Percentiles rank a stretch among this genome's conserved stretches.
phyloP scores from a whole-genome alignment of 768 basidiomycete species.

The Trametopsis cervina region DNA sequence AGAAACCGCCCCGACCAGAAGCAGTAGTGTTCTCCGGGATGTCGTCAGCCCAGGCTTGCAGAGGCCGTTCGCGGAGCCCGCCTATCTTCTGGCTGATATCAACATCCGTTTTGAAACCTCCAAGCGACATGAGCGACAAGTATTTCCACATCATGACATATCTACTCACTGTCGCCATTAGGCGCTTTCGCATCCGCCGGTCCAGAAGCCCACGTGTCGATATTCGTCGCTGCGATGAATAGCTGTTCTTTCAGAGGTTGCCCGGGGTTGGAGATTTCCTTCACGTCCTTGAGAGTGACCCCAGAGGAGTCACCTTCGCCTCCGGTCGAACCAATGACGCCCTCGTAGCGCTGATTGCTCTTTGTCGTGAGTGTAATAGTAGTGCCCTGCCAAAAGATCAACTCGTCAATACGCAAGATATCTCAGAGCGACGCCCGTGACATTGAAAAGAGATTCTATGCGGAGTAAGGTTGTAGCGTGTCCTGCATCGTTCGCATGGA shows the following conservation, averaged over 20 bases:
- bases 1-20: conserved; percentile 20
- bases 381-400: conserved; percentile 46
- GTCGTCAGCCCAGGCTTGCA: conserved; percentile 59
- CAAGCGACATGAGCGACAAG: conserved; percentile 6
- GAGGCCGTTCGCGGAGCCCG: conserved; percentile 58
- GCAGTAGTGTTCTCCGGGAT: conserved; percentile 25
- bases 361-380: conserved; percentile 73
- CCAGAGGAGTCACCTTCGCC: conserved; percentile 65
- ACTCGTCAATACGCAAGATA: conserved; percentile 4
- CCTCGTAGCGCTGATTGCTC: conserved; percentile 67
- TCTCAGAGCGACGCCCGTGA: neutral
- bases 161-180: conserved; percentile 64
- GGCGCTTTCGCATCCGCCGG: conserved; percentile 64
- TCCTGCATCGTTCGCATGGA: neutral
- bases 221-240: conserved; percentile 67
- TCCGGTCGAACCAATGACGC: conserved; percentile 53
- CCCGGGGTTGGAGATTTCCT: conserved; percentile 61
- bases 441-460: neutral
- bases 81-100: conserved; percentile 63
- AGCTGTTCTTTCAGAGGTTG: conserved; percentile 63
- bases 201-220: conserved; percentile 67
- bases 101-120: conserved; percentile 78
- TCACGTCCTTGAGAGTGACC: conserved; percentile 70
- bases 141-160: neutral
- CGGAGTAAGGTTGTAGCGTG: neutral